These are phyloP conservation scores for Psidium guajava DNA, from an alignment of 345 rosid species.

Conservation along the genomic window DNA sequence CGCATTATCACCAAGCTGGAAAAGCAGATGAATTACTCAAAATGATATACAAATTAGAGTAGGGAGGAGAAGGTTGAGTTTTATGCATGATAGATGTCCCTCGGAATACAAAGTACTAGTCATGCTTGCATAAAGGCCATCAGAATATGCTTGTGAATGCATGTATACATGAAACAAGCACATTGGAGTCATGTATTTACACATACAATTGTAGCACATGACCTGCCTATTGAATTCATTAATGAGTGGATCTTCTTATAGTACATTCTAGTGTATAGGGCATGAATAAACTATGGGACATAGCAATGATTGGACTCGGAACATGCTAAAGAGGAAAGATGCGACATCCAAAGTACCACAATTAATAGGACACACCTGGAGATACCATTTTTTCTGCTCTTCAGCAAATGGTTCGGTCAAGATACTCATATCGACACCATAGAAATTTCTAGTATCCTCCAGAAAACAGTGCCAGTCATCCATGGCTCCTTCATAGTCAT, in stretches of 20 bases:
- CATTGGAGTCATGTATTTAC: neutral
- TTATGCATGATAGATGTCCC: neutral
- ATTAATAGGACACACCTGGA: conserved; percentile 36
- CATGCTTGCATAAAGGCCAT: neutral
- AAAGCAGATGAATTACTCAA: neutral
- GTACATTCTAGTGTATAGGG: neutral
- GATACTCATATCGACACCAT: conserved; percentile 82
- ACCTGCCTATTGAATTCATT: neutral
- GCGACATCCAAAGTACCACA: neutral
- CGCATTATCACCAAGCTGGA: neutral
- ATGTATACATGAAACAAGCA: neutral
- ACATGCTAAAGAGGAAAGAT: neutral
- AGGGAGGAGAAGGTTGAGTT: neutral
- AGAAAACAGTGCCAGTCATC: conserved; percentile 74
- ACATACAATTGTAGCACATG: neutral
- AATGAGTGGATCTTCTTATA: neutral
- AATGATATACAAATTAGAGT: neutral
- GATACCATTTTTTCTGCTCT: conserved; percentile 83
- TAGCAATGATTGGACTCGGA: neutral
- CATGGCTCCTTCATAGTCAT: conserved; percentile 66
- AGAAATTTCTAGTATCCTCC: conserved; percentile 46
- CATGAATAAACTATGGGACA: neutral
- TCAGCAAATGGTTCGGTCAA: conserved; percentile 57
- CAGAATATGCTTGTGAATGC: neutral
- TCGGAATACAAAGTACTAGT: neutral